phyloP scores from a whole-genome alignment of 108 stramenopile genomes.

The Nannochloropsis granulata region DNA sequence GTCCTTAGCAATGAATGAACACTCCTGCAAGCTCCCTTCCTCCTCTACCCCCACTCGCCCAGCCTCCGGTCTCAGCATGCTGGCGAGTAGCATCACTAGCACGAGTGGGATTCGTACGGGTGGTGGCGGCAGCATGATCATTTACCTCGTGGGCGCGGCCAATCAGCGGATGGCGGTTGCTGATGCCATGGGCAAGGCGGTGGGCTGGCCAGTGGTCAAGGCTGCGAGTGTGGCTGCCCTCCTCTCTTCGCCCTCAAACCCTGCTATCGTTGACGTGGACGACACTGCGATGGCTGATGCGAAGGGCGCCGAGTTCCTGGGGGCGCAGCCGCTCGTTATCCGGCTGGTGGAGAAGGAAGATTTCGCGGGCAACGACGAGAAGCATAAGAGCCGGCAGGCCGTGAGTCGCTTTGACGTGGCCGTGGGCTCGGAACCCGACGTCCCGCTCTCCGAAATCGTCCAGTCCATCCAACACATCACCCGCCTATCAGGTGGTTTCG shows the following conservation, averaged over 20 bases:
- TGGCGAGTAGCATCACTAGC: not conserved
- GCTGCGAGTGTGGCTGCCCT: not conserved
- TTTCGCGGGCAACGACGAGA: not conserved
- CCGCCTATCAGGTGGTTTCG: not conserved
- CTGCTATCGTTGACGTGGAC: not conserved
- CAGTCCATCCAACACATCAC: not conserved
- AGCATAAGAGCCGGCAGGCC: not conserved
- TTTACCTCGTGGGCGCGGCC: not conserved
- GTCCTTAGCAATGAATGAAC: not conserved
- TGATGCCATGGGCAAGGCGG: not conserved
- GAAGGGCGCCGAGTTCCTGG: not conserved
- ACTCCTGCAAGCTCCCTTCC: not conserved
- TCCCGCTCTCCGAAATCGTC: not conserved
- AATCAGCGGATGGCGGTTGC: not conserved
- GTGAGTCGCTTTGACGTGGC: not conserved
- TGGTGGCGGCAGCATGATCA: not conserved
- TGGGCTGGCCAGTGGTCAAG: not conserved
- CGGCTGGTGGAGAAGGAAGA: not conserved
- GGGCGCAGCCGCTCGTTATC: not conserved
- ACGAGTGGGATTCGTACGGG: not conserved
- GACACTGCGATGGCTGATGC: not conserved
- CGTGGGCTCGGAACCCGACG: not conserved
- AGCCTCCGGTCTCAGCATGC: not conserved
- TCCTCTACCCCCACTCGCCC: not conserved
- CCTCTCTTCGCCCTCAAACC: not conserved